Evolutionary conservation across 345 rosid genomes (phyloP).

Genomic region (Gossypium raimondii): DNA sequence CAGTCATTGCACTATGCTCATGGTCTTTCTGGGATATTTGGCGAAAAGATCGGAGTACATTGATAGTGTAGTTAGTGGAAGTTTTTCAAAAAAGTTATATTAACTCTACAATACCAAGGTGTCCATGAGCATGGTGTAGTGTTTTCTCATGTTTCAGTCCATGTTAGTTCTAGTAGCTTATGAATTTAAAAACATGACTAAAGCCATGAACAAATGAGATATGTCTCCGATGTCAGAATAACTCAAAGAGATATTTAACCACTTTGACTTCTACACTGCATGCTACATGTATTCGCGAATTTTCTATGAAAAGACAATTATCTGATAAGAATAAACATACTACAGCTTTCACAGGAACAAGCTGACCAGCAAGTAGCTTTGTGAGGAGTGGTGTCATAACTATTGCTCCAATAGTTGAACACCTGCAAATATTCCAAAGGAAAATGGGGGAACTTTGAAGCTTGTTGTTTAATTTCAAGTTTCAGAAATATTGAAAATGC

Average conservation of each 20-base stretch:
- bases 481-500: background rate
- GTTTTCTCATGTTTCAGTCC: too few relatives aligned
- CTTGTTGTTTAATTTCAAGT: background rate
- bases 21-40: too few relatives aligned
- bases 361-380: conserved; percentile 97
- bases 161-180: too few relatives aligned
- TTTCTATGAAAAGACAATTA: background rate
- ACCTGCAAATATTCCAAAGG: conserved; percentile 36
- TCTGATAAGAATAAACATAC: conserved; percentile 39
- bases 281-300: background rate
- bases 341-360: conserved; percentile 94
- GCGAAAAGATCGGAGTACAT: too few relatives aligned
- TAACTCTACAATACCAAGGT: too few relatives aligned
- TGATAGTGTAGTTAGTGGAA: too few relatives aligned
- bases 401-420: conserved; percentile 95
- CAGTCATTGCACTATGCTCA: background rate
- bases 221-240: too few relatives aligned
- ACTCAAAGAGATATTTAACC: background rate
- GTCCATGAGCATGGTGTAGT: too few relatives aligned
- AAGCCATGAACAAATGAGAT: too few relatives aligned
- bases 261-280: background rate
- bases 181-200: too few relatives aligned
- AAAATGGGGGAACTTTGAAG: conserved; percentile 18
- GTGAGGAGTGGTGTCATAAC: conserved; percentile 97
- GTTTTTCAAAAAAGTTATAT: too few relatives aligned